phyloP scores from a whole-genome alignment of 495 filamentous ascomycete species.

The Tuber calosporum region DNA sequence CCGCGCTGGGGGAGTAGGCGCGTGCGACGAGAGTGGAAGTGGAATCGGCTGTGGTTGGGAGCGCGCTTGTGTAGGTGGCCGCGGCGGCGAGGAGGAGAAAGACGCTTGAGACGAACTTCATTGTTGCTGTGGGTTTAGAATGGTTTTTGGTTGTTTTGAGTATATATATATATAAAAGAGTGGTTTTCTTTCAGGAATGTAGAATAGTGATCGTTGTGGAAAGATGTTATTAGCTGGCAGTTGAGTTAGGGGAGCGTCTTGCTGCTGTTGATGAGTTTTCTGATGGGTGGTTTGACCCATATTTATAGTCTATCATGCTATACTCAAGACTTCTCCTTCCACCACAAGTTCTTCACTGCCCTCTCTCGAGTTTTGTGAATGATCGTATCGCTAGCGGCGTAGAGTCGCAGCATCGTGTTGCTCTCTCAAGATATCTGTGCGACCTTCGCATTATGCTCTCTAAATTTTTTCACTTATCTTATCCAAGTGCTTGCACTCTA shows the following conservation, averaged over 20 bases:
- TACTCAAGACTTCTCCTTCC: not conserved
- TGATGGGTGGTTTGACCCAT: not conserved
- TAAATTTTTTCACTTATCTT: not conserved
- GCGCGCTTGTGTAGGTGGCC: not conserved
- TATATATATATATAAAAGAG: not conserved
- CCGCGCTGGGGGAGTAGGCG: constrained; percentile 6
- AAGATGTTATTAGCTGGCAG: not conserved
- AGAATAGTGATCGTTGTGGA: not conserved
- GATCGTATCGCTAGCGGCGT: not conserved
- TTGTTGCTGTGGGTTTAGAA: not conserved
- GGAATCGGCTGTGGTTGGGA: not conserved
- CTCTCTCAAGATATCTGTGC: not conserved
- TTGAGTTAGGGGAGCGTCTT: not conserved
- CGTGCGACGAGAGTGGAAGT: not conserved
- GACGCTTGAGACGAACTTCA: not conserved
- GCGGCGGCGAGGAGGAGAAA: not conserved
- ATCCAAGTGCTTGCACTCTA: not conserved
- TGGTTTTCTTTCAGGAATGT: not conserved
- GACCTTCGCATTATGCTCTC: not conserved
- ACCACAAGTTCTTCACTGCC: not conserved
- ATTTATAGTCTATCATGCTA: not conserved
- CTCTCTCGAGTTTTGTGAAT: not conserved
- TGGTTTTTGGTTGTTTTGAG: not conserved
- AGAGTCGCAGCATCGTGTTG: not conserved
- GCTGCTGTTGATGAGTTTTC: not conserved